Evolutionary conservation across 2,329 filamentous ascomycete genomes (phyloP), one percentile per base, ranked within the genome.

Genomic region (Hymenotorrendiella dingleyae): DNA sequence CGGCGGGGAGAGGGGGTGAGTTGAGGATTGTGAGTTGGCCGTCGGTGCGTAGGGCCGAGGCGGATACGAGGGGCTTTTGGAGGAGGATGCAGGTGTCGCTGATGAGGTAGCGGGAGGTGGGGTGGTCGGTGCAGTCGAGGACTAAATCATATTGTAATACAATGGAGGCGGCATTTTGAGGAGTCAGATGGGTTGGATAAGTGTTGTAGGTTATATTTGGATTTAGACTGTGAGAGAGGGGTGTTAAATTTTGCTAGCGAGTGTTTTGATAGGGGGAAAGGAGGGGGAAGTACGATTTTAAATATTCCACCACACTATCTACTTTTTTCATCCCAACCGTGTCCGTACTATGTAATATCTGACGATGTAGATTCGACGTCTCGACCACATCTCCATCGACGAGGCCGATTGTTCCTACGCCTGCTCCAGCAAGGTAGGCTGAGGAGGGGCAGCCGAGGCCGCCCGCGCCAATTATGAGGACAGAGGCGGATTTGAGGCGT

Each of bases 121-220:
- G 91, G 52, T 91, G 89, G 64, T 98, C 93, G 8, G 91, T 97
- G 62, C 93, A 98, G 64, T 98, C 93, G 10, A 98, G 78, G 2
- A 97, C 79, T 1, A 96, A 54, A 55, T 95, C 87, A 60, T 94
- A 97, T 4, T 69, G 55, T 0, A 70, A 65, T 43, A 94, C 77
- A 29, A 88, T 79, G 0, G 70, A 62, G 6, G 78, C 65, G 0
- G 88, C 85, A 40, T 84, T 86, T 45, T 78, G 67, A 0, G 87
- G 74, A 0, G 76, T 79, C 11, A 96, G 74, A 50, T 85, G 82
- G 11, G 71, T 69, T 8, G 65, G 62, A 58, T 94, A 74, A 0
- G 79, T 64, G 14, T 76, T 63, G 57, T 88, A 89, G 1, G 63
- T 74, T 14, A 86, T 70, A 10, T 76, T 70, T 0, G 86, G 84